phyloP scores from a whole-genome alignment of 441 rosid species.

The Aleurites moluccanus region DNA sequence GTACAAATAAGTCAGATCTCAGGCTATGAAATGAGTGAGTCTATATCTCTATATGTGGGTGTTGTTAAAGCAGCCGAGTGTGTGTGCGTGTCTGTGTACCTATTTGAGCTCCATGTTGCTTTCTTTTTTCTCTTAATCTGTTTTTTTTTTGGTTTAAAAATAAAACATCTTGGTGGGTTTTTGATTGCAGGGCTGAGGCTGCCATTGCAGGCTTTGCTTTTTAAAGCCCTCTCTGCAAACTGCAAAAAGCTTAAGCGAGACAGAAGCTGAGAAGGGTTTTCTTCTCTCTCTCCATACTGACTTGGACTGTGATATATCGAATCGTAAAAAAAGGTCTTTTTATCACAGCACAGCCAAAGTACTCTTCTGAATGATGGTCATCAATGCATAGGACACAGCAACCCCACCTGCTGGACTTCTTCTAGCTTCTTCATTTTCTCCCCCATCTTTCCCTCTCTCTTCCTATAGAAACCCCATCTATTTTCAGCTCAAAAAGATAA shows the following conservation, averaged over 20 bases:
- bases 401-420: constrained; percentile 45
- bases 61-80: constrained; percentile 11
- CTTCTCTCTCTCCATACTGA: constrained; percentile 49
- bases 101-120: constrained; percentile 36
- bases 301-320: constrained; percentile 80
- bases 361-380: constrained; percentile 56
- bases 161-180: constrained; percentile 26
- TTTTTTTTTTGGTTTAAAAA: neutral
- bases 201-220: constrained; percentile 67
- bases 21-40: constrained; percentile 16
- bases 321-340: constrained; percentile 46
- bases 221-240: constrained; percentile 50
- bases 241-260: constrained; percentile 45
- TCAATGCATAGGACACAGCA: constrained; percentile 66
- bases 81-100: constrained; percentile 13
- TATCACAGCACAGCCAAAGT: constrained; percentile 43
- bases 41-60: neutral
- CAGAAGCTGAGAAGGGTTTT: constrained; percentile 30
- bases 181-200: constrained; percentile 47
- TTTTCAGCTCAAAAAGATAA: no score
- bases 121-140: constrained; percentile 5
- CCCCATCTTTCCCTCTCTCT: constrained; percentile 25
- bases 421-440: constrained; percentile 17
- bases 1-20: constrained; percentile 35
- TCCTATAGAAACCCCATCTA: constrained; percentile 19